phyloP scores from a whole-genome alignment of 345 rosid genomes.

The Eutrema heterophyllum region DNA sequence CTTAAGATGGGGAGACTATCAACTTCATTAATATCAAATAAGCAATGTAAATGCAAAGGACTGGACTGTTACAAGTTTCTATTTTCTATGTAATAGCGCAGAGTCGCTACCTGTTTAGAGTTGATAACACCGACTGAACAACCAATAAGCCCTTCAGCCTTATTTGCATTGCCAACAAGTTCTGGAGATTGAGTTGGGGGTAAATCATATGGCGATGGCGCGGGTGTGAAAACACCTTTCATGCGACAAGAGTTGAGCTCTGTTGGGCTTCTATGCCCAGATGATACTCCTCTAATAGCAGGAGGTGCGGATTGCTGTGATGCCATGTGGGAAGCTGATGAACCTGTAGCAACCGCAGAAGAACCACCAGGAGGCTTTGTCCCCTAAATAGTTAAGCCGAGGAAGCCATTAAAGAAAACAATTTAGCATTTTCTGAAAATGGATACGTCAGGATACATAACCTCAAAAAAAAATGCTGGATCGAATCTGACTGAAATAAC shows the following conservation, averaged over 20 bases:
- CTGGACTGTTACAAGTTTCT: neutral
- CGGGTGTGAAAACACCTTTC: slow-evolving; percentile 78
- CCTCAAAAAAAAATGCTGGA: neutral
- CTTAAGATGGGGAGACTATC: neutral
- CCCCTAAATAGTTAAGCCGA: slow-evolving; percentile 44
- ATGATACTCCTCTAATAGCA: slow-evolving; percentile 53
- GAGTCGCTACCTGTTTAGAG: slow-evolving; percentile 64
- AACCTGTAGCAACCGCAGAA: slow-evolving; percentile 39
- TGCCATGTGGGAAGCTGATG: slow-evolving; percentile 62
- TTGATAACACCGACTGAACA: slow-evolving; percentile 45
- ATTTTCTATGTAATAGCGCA: neutral
- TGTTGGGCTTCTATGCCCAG: slow-evolving; percentile 52
- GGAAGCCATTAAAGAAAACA: neutral
- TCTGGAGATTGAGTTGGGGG: slow-evolving; percentile 51
- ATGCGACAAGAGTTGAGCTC: slow-evolving; percentile 64
- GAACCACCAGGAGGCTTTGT: slow-evolving; percentile 64
- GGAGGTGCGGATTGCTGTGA: slow-evolving; percentile 60
- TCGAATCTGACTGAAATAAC: neutral
- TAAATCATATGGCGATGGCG: slow-evolving; percentile 58
- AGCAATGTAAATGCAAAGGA: slow-evolving; percentile 8
- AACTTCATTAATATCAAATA: neutral
- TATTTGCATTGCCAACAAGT: slow-evolving; percentile 54
- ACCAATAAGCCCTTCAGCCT: slow-evolving; percentile 41
- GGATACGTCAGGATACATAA: neutral
- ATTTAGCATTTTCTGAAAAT: slow-evolving; percentile 1